A percentile compares a stretch with the other conserved stretches of the same genome.
phyloP scores from a whole-genome alignment of 805 yeast species.

The Henningerozyma blattae region DNA sequence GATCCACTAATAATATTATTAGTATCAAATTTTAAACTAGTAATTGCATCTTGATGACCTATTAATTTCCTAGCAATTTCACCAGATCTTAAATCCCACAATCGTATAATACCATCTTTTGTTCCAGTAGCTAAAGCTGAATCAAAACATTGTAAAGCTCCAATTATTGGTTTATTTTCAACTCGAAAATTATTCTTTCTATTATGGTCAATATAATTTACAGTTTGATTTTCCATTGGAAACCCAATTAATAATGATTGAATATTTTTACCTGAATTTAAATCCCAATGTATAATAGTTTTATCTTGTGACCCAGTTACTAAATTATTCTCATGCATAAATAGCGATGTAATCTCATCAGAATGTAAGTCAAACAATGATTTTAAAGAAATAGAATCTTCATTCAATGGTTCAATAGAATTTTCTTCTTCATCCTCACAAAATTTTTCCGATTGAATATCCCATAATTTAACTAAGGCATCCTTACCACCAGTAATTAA shows the following conservation, averaged over 20 bases:
- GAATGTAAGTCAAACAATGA: slow-evolving; percentile 51
- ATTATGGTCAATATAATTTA: background rate
- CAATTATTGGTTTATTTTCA: slow-evolving; percentile 35
- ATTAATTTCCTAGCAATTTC: slow-evolving; percentile 46
- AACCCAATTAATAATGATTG: slow-evolving; percentile 55
- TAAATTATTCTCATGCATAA: slow-evolving; percentile 39
- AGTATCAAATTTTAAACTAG: slow-evolving; percentile 60
- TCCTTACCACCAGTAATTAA: slow-evolving; percentile 46
- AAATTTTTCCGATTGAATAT: slow-evolving; percentile 24
- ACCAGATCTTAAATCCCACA: slow-evolving; percentile 69
- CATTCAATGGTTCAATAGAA: slow-evolving; percentile 4
- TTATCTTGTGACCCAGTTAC: slow-evolving; percentile 62
- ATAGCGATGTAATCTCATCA: slow-evolving; percentile 52
- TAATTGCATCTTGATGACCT: slow-evolving; percentile 63
- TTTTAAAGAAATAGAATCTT: slow-evolving; percentile 26
- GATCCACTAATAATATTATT: slow-evolving; percentile 51
- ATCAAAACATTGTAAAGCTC: slow-evolving; percentile 59
- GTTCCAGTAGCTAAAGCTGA: slow-evolving; percentile 75
- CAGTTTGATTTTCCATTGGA: slow-evolving; percentile 10
- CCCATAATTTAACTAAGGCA: slow-evolving; percentile 54
- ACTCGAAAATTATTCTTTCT: background rate
- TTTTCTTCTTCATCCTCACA: slow-evolving; percentile 11
- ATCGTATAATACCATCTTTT: slow-evolving; percentile 58
- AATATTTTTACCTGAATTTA: slow-evolving; percentile 48
- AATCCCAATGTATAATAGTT: slow-evolving; percentile 69